Evolutionary conservation across 148 eudicot genomes (phyloP).

Genomic region (Amaranthus hypochondriacus): DNA sequence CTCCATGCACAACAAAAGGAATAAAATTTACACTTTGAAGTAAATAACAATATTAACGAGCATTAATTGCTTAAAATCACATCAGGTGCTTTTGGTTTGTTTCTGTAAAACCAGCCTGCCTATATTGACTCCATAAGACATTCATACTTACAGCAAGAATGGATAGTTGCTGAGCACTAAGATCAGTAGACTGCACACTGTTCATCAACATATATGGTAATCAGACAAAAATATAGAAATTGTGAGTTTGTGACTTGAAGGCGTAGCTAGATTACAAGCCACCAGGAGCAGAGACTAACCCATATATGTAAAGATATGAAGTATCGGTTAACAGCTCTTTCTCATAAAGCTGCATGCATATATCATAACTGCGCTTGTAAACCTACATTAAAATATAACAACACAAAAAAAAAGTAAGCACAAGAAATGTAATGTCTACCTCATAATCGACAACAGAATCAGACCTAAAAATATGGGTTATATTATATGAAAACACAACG

Average conservation of each 20-base stretch:
- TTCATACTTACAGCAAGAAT: slow-evolving; percentile 69
- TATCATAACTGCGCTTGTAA: slow-evolving; percentile 75
- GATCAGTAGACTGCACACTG: slow-evolving; percentile 75
- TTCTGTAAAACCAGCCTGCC: background rate
- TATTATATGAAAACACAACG: no score
- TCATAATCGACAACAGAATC: no score
- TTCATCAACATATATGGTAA: slow-evolving; percentile 9
- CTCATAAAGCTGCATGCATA: slow-evolving; percentile 86
- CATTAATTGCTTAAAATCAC: no score
- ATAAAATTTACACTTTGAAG: background rate
- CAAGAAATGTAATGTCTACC: background rate
- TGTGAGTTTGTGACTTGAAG: background rate
- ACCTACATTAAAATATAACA: slow-evolving; percentile 45
- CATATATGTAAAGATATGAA: slow-evolving; percentile 79
- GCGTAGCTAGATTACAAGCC: background rate
- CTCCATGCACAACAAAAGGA: background rate
- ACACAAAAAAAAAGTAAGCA: background rate
- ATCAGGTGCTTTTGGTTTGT: no score
- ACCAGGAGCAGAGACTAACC: slow-evolving; percentile 38
- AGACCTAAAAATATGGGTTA: no score
- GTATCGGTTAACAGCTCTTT: slow-evolving; percentile 80
- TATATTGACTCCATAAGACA: background rate
- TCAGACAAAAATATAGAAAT: background rate
- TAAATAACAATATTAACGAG: background rate
- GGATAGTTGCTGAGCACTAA: slow-evolving; percentile 87